A percentile compares a stretch with the other conserved stretches of the same genome.
phyloP scores from a whole-genome alignment of 1,284 basidiomycete species.

The Neonothopanus nambi region DNA sequence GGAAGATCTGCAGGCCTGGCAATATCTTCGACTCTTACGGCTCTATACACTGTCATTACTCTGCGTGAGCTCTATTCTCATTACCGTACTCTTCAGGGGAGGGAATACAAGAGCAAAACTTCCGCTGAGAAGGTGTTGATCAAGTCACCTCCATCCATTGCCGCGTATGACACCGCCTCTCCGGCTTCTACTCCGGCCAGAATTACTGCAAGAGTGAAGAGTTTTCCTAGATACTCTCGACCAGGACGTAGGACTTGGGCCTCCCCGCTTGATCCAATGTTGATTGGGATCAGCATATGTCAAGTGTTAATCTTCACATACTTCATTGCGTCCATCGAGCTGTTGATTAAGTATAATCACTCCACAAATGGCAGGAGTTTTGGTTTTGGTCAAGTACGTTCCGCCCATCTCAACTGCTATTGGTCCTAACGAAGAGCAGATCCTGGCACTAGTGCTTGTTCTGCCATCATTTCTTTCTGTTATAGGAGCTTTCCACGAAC shows the following conservation, averaged over 20 bases:
- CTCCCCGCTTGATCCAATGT: conserved; percentile 39
- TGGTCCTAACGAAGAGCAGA: conserved; percentile 19
- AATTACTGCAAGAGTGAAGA: too few species aligned
- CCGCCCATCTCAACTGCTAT: not conserved
- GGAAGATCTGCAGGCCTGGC: conserved; percentile 35
- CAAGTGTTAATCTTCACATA: conserved; percentile 39
- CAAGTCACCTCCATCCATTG: not conserved
- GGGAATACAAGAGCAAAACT: not conserved
- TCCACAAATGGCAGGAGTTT: conserved; percentile 21
- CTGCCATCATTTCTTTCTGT: conserved; percentile 35
- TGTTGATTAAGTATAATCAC: conserved; percentile 31
- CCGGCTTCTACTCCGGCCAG: not conserved
- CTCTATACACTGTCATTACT: conserved; percentile 32
- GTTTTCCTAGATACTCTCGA: conserved; percentile 13
- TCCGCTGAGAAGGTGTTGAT: not conserved
- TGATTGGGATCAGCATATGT: conserved; percentile 37
- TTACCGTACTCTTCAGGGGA: conserved; percentile 10
- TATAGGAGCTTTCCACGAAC: conserved; percentile 28
- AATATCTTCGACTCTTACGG: conserved; percentile 31
- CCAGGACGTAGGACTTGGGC: conserved; percentile 35
- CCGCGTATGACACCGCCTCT: not conserved
- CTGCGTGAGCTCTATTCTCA: conserved; percentile 33
- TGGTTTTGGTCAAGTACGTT: conserved; percentile 34
- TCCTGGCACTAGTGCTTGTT: conserved; percentile 36
- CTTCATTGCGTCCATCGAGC: conserved; percentile 39